A percentile compares a stretch with the other conserved stretches of the same genome.
Conservation (phyloP, 345 rosid species). For the Linum usitatissimum region DNA sequence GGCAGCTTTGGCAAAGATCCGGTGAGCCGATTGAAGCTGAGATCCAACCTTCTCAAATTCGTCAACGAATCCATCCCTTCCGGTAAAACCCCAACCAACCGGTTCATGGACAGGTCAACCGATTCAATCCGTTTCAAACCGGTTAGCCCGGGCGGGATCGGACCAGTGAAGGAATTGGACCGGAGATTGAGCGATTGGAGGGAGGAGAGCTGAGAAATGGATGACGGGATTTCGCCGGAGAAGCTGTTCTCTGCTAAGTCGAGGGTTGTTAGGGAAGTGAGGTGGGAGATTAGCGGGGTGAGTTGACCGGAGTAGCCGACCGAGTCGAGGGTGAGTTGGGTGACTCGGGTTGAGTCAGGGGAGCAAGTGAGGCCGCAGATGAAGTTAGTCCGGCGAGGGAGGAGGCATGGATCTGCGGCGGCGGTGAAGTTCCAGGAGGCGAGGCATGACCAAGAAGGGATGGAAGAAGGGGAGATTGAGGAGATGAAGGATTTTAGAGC, state of each 20-base stretch:
- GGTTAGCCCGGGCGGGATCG: constrained; percentile 40
- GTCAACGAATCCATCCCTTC: constrained; percentile 25
- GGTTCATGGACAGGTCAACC: constrained; percentile 57
- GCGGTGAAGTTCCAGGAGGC: constrained; percentile 57
- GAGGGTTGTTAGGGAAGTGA: too few species aligned
- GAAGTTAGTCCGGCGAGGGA: constrained; percentile 64
- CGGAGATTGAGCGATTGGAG: constrained; percentile 54
- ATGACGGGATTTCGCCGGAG: too few species aligned
- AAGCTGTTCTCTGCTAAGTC: too few species aligned
- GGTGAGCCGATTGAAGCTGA: constrained; percentile 62
- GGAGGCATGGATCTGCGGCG: constrained; percentile 49
- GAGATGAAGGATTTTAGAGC: constrained; percentile 56
- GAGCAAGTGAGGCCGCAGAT: constrained; percentile 55
- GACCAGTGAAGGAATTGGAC: constrained; percentile 57
- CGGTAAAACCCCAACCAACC: constrained; percentile 53
- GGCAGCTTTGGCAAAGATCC: constrained; percentile 70
- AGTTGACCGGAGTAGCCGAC: too few species aligned
- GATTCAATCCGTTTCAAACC: constrained; percentile 34
- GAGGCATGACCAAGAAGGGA: constrained; percentile 50
- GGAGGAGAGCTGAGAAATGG: constrained; percentile 20
- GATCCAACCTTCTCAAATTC: constrained; percentile 46
- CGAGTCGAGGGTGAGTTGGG: constrained; percentile 1
- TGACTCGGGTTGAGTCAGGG: constrained; percentile 42
- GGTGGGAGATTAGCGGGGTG: too few species aligned
- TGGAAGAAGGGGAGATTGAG: constrained; percentile 39